Evolutionary conservation across 768 basidiomycete genomes (phyloP).

Genomic region (Leccinum pellstonianum): DNA sequence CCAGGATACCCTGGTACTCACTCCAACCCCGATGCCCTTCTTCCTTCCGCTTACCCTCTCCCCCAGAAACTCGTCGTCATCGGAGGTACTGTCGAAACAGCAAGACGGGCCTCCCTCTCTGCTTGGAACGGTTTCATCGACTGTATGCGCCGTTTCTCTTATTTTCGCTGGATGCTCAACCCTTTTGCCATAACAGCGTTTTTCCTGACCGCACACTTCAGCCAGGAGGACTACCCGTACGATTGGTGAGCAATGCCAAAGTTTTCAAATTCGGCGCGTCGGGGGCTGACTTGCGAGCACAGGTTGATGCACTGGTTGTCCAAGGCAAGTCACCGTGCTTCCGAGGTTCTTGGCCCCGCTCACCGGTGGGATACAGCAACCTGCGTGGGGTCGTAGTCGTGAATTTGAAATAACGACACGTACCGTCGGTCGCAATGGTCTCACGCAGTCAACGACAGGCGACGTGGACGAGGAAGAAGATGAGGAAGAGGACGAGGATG

Average conservation of each 20-base stretch:
- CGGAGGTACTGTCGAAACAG: slow-evolving; percentile 86
- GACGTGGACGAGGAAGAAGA: slow-evolving; percentile 82
- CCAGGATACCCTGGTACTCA: slow-evolving; percentile 73
- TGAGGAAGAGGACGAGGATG: slow-evolving; percentile 55
- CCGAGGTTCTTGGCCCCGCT: slow-evolving; percentile 8
- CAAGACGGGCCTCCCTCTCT: slow-evolving; percentile 73
- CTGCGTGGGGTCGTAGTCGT: slow-evolving; percentile 83
- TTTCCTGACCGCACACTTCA: slow-evolving; percentile 88
- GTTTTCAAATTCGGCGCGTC: not conserved
- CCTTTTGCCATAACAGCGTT: slow-evolving; percentile 50
- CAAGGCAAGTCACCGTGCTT: slow-evolving; percentile 47
- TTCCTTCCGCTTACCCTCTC: not conserved
- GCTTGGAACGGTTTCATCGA: slow-evolving; percentile 91
- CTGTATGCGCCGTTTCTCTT: slow-evolving; percentile 42
- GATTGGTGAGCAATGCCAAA: slow-evolving; percentile 56
- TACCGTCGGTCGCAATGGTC: slow-evolving; percentile 58
- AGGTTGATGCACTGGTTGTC: slow-evolving; percentile 91
- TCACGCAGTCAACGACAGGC: slow-evolving; percentile 68
- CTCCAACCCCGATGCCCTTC: not conserved
- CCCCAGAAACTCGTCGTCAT: slow-evolving; percentile 84
- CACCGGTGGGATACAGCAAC: slow-evolving; percentile 56
- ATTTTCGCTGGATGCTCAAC: slow-evolving; percentile 10
- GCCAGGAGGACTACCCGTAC: slow-evolving; percentile 83
- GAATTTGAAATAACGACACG: slow-evolving; percentile 91
- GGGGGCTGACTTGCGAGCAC: slow-evolving; percentile 8